Base-by-base conservation (phyloP, 352 stramenopile species). In the Globisporangium sylvaticum region DNA sequence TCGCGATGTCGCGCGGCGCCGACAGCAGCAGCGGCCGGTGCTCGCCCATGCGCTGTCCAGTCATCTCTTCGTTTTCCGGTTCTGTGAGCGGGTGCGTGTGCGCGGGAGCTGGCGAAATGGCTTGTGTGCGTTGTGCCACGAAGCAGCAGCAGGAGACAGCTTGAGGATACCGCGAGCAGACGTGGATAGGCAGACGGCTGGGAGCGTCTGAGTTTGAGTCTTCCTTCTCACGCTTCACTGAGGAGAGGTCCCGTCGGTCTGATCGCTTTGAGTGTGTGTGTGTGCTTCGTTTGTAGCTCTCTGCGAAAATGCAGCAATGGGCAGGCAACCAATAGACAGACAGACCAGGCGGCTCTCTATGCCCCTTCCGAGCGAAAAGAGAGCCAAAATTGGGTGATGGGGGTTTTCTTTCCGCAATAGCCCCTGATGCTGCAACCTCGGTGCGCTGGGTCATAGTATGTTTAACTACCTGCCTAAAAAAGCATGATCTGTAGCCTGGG, bases 1-100 rank as follows among this genome's bases (percentile, higher is more conserved):
- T 67, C 32, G 62, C 32, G 62, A 67, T 54, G 50, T 67, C 62
- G 24, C 59, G 59, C 27, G 44, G 31, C 14, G 62, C 39, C 9
- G 29, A 9, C 39, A 55, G 24, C n/a, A 68, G 42, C 42, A 68
- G 31, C 14, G 64, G 64, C 8, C 29, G 64, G 37, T 63, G 55
- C 8, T 68, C 64, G 22, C 44, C 15, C 20, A 25, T 37, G 27
- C 64, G 54, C n/a, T 46, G 18, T 8, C 64, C 55, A 24, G 55
- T 63, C 56, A 64, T 68, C 3, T 53, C 39, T 53, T 10, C n/a
- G 18, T 32, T 2, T 34, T 37, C 48, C 18, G 31, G 44, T 24
- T 62, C 5, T 22, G 18, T 22, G 42, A 50, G 42, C 18, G 4
- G 6, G 42, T 18, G 42, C 5, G 39, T 15, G n/a, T 62, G 57